Conservation (phyloP, 345 rosid species). For the Adansonia digitata region DNA sequence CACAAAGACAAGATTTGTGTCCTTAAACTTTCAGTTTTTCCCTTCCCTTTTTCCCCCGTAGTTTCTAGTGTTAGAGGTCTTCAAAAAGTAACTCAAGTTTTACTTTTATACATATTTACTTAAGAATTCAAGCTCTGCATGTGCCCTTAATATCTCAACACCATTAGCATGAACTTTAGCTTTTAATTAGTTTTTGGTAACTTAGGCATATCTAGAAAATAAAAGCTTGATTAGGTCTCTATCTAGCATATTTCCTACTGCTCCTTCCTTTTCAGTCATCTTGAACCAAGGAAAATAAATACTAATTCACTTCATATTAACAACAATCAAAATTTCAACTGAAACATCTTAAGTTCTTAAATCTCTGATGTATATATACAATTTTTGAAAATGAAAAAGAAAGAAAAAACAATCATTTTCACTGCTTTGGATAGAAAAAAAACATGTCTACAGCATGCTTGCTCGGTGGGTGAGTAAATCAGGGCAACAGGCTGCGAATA, state of each 20-base stretch:
- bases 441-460: too few species aligned
- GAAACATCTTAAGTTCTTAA: background rate
- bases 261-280: too few species aligned
- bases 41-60: background rate
- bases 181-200: background rate
- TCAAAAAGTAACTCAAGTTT: too few species aligned
- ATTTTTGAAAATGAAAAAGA: too few species aligned
- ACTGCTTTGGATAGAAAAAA: background rate
- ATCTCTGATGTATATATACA: background rate
- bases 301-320: too few species aligned
- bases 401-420: background rate
- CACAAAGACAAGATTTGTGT: background rate
- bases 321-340: too few species aligned
- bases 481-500: constrained; percentile 20
- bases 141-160: background rate
- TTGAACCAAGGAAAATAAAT: too few species aligned
- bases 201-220: background rate
- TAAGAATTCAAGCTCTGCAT: background rate
- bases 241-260: too few species aligned
- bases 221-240: background rate
- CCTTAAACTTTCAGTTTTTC: too few species aligned
- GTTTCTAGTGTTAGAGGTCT: background rate
- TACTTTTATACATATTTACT: background rate
- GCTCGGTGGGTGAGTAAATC: background rate
- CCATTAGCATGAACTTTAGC: background rate